Evolutionary conservation across 2,329 filamentous ascomycete genomes (phyloP).

Genomic region (Paecilomyces dactylethromorphus): DNA sequence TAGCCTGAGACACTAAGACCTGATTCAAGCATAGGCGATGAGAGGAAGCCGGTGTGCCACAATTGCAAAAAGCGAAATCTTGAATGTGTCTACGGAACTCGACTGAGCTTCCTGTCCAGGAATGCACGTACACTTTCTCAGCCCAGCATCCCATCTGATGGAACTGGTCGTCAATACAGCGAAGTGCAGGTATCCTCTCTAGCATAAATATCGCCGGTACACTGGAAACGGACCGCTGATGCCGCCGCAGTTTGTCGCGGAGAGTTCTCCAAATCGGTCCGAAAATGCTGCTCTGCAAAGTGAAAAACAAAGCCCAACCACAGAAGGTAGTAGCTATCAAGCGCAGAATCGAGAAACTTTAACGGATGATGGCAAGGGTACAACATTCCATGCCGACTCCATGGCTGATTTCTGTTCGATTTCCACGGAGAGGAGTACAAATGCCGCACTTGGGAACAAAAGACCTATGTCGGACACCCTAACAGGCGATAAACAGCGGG

Average conservation of each 20-base stretch:
- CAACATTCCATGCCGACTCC: neutral
- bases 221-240: neutral
- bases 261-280: neutral
- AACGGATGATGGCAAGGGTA: neutral
- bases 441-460: neutral
- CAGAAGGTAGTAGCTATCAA: neutral
- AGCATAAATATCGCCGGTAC: neutral
- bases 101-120: constrained; percentile 44
- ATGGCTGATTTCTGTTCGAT: neutral
- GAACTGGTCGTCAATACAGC: neutral
- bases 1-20: neutral
- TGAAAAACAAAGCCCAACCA: neutral
- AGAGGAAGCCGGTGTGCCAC: constrained; percentile 44
- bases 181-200: neutral
- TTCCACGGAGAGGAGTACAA: neutral
- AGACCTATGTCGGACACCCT: neutral
- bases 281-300: neutral
- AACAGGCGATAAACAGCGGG: neutral
- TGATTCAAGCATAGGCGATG: constrained; percentile 36
- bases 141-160: constrained; percentile 4
- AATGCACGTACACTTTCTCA: constrained; percentile 38
- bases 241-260: neutral
- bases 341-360: too few relatives aligned
- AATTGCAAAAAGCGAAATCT: constrained; percentile 43
- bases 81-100: constrained; percentile 44